Evolutionary conservation across 73 alveolate genomes (phyloP).

Genomic region (Symbiodinium natans): DNA sequence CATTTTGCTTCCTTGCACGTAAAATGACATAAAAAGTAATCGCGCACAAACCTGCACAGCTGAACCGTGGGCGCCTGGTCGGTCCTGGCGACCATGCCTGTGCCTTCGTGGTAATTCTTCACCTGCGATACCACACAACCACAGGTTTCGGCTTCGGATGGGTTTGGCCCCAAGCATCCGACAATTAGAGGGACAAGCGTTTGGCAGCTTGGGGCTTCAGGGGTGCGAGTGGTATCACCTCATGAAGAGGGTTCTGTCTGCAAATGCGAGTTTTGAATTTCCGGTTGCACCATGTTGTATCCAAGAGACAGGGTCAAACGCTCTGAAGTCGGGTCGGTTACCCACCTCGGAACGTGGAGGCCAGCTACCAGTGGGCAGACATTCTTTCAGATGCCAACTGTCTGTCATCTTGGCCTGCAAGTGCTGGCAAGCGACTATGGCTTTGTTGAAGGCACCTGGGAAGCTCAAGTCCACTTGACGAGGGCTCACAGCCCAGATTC

Average conservation of each 20-base stretch:
- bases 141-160: too few species aligned
- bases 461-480: slow-evolving; percentile 72
- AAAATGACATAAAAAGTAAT: not conserved
- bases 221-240: too few species aligned
- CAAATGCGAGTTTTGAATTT: too few species aligned
- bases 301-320: slow-evolving; percentile 53
- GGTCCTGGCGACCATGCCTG: slow-evolving; percentile 46
- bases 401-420: too few species aligned
- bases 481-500: slow-evolving; percentile 70
- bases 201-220: too few species aligned
- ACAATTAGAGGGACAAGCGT: too few species aligned
- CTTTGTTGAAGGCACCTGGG: slow-evolving; percentile 59
- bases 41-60: not conserved
- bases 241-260: too few species aligned
- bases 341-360: slow-evolving; percentile 1
- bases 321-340: slow-evolving; percentile 65
- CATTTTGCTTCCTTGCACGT: too few species aligned
- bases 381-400: not conserved
- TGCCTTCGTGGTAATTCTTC: slow-evolving; percentile 63
- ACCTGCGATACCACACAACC: too few species aligned
- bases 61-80: slow-evolving; percentile 13
- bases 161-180: too few species aligned
- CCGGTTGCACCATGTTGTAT: too few species aligned
- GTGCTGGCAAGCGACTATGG: not conserved
- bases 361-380: not conserved